Percentiles rank a stretch among this genome's conserved stretches.
phyloP scores from a whole-genome alignment of 495 filamentous ascomycete species.

The Neurospora sp. region DNA sequence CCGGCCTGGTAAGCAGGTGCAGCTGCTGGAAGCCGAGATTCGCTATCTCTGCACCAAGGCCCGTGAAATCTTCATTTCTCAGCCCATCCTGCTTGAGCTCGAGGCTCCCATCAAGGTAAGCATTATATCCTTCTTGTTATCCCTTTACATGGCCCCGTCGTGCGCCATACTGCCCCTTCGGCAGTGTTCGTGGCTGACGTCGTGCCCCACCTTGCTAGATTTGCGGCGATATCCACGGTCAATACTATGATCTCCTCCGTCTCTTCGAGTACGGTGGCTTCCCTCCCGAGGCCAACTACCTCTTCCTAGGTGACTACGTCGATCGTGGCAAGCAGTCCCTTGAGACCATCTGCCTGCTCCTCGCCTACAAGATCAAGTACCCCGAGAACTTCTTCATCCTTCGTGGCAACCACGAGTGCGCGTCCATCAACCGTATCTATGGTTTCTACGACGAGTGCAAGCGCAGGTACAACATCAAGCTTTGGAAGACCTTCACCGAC shows the following conservation, averaged over 20 bases:
- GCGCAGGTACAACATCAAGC: constrained; percentile 98
- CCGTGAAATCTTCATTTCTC: constrained; percentile 98
- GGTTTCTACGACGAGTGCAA: constrained; percentile 99
- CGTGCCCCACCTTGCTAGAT: constrained; percentile 48
- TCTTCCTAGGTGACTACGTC: constrained; percentile 98
- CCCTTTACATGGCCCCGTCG: neutral
- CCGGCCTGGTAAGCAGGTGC: constrained; percentile 95
- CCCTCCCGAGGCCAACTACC: constrained; percentile 97
- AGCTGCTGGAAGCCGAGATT: constrained; percentile 93
- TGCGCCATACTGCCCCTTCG: neutral
- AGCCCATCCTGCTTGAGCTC: constrained; percentile 93
- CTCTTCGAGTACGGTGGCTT: constrained; percentile 99
- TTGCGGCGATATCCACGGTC: constrained; percentile 97
- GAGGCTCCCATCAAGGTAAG: constrained; percentile 98
- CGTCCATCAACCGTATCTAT: constrained; percentile 99
- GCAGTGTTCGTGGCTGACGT: constrained; percentile 8
- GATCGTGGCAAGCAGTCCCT: constrained; percentile 99
- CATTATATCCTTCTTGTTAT: constrained; percentile 5
- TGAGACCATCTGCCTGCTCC: constrained; percentile 95
- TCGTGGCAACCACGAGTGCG: constrained; percentile 97
- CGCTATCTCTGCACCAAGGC: constrained; percentile 98
- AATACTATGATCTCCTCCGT: constrained; percentile 97
- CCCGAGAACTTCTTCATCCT: constrained; percentile 99
- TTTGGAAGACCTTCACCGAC: constrained; percentile 99
- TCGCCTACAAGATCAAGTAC: constrained; percentile 99